Evolutionary conservation across 2,329 filamentous ascomycete species (phyloP), one percentile per base, ranked within the genome.

Genomic region (Sporothrix variecibatus): DNA sequence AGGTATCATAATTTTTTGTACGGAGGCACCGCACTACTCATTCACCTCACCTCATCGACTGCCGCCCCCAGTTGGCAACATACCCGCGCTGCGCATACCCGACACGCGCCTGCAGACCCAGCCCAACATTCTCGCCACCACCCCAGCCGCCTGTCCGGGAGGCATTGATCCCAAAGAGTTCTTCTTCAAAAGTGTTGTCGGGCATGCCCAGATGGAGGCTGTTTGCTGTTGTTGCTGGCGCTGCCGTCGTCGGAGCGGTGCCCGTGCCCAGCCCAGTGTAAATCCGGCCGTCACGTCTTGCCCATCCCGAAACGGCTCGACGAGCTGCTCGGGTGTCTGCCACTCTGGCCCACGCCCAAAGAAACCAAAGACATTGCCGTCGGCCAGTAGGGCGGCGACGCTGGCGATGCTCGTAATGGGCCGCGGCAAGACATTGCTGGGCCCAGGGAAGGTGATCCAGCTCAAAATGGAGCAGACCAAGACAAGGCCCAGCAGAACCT

Each of bases 351-450:
- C 58, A 17, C 58, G 58, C 2, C 58, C 31, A 62, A 81, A 76
- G 46, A 79, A 76, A 1, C 79, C 78, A 40, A 82, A 77, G 3
- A 83, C 73, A 74, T 84, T 83, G 0, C 82, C 82, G 34, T 83
- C 82, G 0, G 79, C 82, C 2, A 84, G 78, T 31, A 83, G 77
- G 0, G 81, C 81, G 0, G 81, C 81, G 26, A 81, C 74, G n/a
- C 80, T 81, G n/a, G 82, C 83, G 69, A 84, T 82, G 34, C 78
- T 81, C 2, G 79, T 80, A 9, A 79, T 79, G 8, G 78, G 76
- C 1, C 80, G 78, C 20, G 82, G 81, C 15, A 82, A 77, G 4
- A 78, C 68, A 46, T 76, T 75, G 12, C 75, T 76, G 20, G 78
- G 75, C 7, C 77, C 77, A 2, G 77, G 78, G 8, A 78, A 78